A percentile compares a stretch with the other conserved stretches of the same genome.
phyloP scores from a whole-genome alignment of 768 basidiomycete species.

The Termitomyces sp. region DNA sequence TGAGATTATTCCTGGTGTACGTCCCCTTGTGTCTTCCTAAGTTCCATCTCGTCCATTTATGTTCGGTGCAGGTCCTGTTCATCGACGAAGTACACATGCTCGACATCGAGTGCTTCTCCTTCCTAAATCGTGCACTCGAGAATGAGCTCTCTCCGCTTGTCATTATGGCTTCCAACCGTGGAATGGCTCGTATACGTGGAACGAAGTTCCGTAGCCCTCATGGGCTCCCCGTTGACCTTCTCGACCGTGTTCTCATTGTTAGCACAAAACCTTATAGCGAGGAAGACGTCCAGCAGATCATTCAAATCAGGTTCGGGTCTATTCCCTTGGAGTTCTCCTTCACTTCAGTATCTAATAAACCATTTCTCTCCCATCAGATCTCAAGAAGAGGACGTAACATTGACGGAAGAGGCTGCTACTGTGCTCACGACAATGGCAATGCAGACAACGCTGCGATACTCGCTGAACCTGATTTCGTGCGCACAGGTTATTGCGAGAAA shows the following conservation, averaged over 20 bases:
- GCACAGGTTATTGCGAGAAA: conserved; percentile 83
- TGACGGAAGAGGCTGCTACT: conserved; percentile 66
- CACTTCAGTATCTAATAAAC: neutral
- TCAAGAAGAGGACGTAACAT: conserved; percentile 85
- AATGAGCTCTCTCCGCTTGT: conserved; percentile 91
- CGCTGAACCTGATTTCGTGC: conserved; percentile 92
- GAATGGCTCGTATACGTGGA: conserved; percentile 91
- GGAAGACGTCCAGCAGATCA: conserved; percentile 87
- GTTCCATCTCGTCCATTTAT: neutral
- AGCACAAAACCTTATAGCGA: conserved; percentile 83
- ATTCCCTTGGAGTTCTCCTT: neutral
- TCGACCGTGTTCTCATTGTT: conserved; percentile 95
- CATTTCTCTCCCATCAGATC: neutral
- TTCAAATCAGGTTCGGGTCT: conserved; percentile 74
- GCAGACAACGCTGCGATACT: conserved; percentile 90
- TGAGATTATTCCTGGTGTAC: conserved; percentile 92
- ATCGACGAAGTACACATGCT: conserved; percentile 99
- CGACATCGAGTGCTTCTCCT: conserved; percentile 99
- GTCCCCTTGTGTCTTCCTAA: conserved; percentile 22
- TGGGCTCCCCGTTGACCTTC: conserved; percentile 89
- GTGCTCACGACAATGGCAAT: conserved; percentile 88
- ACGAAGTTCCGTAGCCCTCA: conserved; percentile 95
- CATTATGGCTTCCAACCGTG: conserved; percentile 97
- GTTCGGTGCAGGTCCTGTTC: conserved; percentile 75
- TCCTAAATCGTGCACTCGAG: conserved; percentile 94